Base-by-base conservation (phyloP, 1,139 yeast species). In the Tardiomyces blankii region DNA sequence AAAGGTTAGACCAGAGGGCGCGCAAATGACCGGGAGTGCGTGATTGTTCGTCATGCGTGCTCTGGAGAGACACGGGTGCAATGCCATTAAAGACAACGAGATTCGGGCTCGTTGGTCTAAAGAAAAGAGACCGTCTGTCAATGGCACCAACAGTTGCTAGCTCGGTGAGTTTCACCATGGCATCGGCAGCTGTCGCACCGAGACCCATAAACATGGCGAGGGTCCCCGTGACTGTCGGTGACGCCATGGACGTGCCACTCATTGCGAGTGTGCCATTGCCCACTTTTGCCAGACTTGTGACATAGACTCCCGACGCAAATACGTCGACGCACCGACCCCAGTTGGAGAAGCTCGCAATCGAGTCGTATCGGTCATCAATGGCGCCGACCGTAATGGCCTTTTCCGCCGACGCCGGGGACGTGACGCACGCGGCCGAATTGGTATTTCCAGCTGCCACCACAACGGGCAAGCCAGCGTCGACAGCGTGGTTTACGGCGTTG, bases 241-340 rank as follows among this genome's bases (percentile, higher is more conserved):
- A 73, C 0, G 96, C 82, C 96, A 88, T 88, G 0, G 96, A 88
- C 0, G 96, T 89, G 0, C 96, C 97, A 4, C 93, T 80, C 77
- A 72, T 23, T 54, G 63, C 54, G 39, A 58, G 45, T 14, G 61
- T 60, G n/a, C 62, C 58, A 18, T 51, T 53, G 13, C 55, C 53
- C 30, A 46, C 41, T 42, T 51, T 30, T 9, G 62, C 51, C 21
- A 61, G 51, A 39, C 61, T 56, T 4, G 57, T 48, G 13, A 89
- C 82, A 38, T 70, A 68, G 0, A 82, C 84, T 0, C 96, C 96
- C 45, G 91, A 77, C 1, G 96, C 89, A 65, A 86, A 83, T 2
- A 88, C 66, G 57, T 86, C 87, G 8, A 89, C 95, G 62, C 96
- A 88, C 23, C 73, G 68, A 0, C 96, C 96, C 89, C 93, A 88